Evolutionary conservation across 2,329 filamentous ascomycete species (phyloP).

Genomic region (Colletotrichum sp.): DNA sequence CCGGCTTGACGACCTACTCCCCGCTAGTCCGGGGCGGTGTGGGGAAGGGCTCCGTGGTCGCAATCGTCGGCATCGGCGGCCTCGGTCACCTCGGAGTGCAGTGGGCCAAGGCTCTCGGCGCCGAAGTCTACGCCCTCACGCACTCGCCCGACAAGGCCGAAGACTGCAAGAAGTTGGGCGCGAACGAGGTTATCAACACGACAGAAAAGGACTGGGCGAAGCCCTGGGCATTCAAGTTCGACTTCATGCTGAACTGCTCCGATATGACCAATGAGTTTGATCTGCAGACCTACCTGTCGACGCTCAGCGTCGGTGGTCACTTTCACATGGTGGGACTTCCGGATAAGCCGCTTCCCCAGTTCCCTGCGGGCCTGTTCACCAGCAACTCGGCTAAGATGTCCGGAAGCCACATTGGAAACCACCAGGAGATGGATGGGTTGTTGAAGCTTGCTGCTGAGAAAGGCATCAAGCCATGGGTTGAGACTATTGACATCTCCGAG

Average conservation of each 20-base stretch:
- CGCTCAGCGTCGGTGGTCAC: constrained; percentile 55
- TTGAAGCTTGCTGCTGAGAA: constrained; percentile 61
- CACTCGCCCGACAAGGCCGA: constrained; percentile 62
- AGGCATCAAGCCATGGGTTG: constrained; percentile 59
- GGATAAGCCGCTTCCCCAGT: constrained; percentile 49
- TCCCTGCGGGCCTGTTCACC: constrained; percentile 48
- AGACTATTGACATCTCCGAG: constrained; percentile 69
- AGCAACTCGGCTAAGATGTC: constrained; percentile 40
- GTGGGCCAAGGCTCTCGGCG: constrained; percentile 73
- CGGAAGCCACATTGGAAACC: constrained; percentile 64
- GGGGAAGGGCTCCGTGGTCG: constrained; percentile 74
- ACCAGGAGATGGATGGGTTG: constrained; percentile 64
- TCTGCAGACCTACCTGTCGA: constrained; percentile 54
- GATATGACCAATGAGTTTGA: constrained; percentile 60
- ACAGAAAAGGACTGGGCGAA: constrained; percentile 61
- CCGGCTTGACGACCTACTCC: constrained; percentile 75
- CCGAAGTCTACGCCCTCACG: constrained; percentile 69
- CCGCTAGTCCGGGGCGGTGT: constrained; percentile 70
- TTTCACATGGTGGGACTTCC: constrained; percentile 65
- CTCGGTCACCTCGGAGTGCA: constrained; percentile 76
- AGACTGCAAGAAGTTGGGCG: constrained; percentile 67
- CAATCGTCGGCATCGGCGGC: constrained; percentile 75
- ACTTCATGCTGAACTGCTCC: constrained; percentile 56
- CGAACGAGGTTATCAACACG: constrained; percentile 56
- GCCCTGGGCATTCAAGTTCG: constrained; percentile 54